Conservation (phyloP, 805 yeast genomes). For the Grigorovia humatica region DNA sequence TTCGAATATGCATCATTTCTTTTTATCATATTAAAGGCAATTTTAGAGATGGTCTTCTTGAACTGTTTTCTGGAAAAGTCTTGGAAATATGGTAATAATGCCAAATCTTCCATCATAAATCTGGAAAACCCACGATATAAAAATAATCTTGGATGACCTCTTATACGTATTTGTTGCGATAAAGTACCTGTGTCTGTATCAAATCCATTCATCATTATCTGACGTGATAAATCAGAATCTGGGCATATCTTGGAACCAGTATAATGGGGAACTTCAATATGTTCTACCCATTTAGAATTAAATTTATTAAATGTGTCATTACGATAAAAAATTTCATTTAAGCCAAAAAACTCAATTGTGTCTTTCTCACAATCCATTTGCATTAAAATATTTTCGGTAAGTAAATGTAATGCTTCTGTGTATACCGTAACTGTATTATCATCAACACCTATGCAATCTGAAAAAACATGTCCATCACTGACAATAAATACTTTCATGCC, state of each 20-base stretch:
- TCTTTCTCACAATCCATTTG: slow-evolving; percentile 12
- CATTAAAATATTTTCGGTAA: slow-evolving; percentile 32
- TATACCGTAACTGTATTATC: slow-evolving; percentile 43
- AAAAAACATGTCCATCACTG: slow-evolving; percentile 56
- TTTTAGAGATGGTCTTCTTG: slow-evolving; percentile 41
- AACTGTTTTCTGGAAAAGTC: slow-evolving; percentile 36
- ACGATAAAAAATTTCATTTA: slow-evolving; percentile 32
- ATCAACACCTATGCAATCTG: slow-evolving; percentile 54
- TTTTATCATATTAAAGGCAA: slow-evolving; percentile 56
- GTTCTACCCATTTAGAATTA: slow-evolving; percentile 24
- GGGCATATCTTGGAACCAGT: slow-evolving; percentile 32
- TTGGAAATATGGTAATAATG: slow-evolving; percentile 32
- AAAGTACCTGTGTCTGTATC: slow-evolving; percentile 52
- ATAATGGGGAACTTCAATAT: slow-evolving; percentile 26
- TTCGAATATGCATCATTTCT: slow-evolving; percentile 58
- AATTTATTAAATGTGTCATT: slow-evolving; percentile 20
- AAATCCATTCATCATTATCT: slow-evolving; percentile 35
- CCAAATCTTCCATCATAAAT: slow-evolving; percentile 50
- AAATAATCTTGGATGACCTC: slow-evolving; percentile 43
- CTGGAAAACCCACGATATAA: slow-evolving; percentile 48
- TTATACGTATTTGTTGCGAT: slow-evolving; percentile 47
- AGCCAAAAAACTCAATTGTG: slow-evolving; percentile 33
- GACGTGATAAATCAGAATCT: slow-evolving; percentile 32
- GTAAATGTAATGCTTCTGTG: slow-evolving; percentile 34
- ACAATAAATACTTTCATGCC: slow-evolving; percentile 48